Base-by-base conservation (phyloP, 2,329 filamentous ascomycete species). In the Xylaria sp. region DNA sequence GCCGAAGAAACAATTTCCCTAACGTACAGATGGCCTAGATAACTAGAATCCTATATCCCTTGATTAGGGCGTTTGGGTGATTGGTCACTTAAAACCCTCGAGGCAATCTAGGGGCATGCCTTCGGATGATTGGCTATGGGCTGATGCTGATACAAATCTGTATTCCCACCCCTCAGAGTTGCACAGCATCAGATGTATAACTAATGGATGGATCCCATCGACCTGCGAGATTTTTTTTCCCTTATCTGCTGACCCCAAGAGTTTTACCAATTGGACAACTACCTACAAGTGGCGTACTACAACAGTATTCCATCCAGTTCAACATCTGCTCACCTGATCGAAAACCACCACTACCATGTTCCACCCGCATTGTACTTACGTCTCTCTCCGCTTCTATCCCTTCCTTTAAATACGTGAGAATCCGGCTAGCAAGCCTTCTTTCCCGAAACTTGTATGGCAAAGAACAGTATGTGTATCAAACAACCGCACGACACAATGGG, bases 201-300 rank as follows among this genome's bases (percentile, higher is more conserved):
- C 45, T 28, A 53, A 30, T 28, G 20, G 36, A 45, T 34, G 30
- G n/a, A 41, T 59, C 55, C 23, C 25, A 15, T 32, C 28, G 15
- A 4, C 7, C 20, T 36, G 45, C 28, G 6, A 36, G 15, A 25
- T 34, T 10, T 18, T 41, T 64, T 32, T 18, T 45, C 28, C 39
- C 10, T 36, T 28, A 55, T 48, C 62, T 52, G 53, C 62, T 64
- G 53, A 64, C 45, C 43, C 20, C n/a, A n/a, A 28, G 3, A 25
- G 15, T 55, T 45, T 53, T 45, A 15, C 46, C 48, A 39, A 65
- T 53, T 28, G 36, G 23, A 34, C 13, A 25, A 20, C 6, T n/a
- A n/a, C n/a, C n/a, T n/a, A n/a, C n/a, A n/a, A n/a, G n/a, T n/a
- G n/a, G n/a, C n/a, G n/a, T n/a, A n/a, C n/a, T n/a, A n/a, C n/a